phyloP scores from a whole-genome alignment of 768 basidiomycete genomes.

The Mycena galopus region DNA sequence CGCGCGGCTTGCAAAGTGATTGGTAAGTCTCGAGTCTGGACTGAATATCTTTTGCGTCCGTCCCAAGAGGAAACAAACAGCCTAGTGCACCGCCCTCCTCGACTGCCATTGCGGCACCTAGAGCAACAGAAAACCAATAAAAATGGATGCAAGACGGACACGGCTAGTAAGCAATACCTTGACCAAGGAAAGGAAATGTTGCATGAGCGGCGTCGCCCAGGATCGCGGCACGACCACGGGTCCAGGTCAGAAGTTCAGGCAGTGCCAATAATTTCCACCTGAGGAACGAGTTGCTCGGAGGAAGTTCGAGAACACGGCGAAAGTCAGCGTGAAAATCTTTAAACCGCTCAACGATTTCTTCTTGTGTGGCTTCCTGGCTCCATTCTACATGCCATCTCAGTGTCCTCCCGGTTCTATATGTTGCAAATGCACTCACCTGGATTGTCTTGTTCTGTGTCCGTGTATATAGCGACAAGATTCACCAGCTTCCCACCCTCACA shows the following conservation, averaged over 20 bases:
- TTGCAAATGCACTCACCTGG: background rate
- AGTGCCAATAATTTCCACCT: conserved; percentile 14
- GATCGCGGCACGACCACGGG: too few species aligned
- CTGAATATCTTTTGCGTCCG: background rate
- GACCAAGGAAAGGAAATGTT: conserved; percentile 11
- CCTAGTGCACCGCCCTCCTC: conserved; percentile 17
- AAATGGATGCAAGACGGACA: too few species aligned
- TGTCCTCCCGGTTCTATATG: background rate
- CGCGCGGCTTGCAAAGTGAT: conserved; percentile 19
- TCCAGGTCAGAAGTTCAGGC: conserved; percentile 15
- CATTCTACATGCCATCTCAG: background rate
- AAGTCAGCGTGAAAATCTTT: conserved; percentile 7
- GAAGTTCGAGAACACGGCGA: conserved; percentile 2
- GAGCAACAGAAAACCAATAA: too few species aligned
- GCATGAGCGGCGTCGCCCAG: conserved; percentile 13
- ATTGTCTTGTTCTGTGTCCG: conserved; percentile 3
- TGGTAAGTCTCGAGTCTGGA: conserved; percentile 5
- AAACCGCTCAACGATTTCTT: background rate
- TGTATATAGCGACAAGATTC: conserved; percentile 10
- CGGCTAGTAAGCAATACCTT: background rate
- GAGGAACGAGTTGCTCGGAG: background rate
- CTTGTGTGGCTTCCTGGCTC: background rate
- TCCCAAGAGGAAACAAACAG: conserved; percentile 11
- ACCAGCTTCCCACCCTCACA: background rate
- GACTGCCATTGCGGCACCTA: conserved; percentile 17